Percentiles rank a stretch among this genome's conserved stretches.
Evolutionary conservation across 1,284 basidiomycete genomes (phyloP).

Genomic region (Pholiota adiposa): DNA sequence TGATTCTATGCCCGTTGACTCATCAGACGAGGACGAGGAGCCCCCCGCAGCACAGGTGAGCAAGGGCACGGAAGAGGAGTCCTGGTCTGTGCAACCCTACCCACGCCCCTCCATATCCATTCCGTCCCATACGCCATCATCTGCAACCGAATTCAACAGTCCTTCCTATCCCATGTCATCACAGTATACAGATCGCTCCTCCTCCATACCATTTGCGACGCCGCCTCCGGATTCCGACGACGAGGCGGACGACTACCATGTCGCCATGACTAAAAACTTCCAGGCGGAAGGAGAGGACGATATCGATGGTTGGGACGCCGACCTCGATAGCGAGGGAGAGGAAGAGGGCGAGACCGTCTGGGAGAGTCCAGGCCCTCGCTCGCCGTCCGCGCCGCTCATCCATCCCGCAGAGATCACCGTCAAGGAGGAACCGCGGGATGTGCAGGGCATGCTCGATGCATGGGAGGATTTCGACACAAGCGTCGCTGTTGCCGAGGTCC

Average conservation of each 20-base stretch:
- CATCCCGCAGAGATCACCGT: constrained; percentile 42
- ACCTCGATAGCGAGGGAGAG: constrained; percentile 50
- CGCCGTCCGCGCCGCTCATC: constrained; percentile 51
- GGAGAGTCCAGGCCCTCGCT: constrained; percentile 63
- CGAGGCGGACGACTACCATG: constrained; percentile 50
- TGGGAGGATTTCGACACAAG: constrained; percentile 63
- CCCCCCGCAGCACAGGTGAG: constrained; percentile 19
- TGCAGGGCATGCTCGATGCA: constrained; percentile 63
- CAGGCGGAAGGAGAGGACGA: constrained; percentile 25
- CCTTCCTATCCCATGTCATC: constrained; percentile 32
- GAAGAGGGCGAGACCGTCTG: constrained; percentile 47
- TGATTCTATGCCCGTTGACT: constrained; percentile 39
- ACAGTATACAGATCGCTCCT: constrained; percentile 43
- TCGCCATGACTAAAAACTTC: constrained; percentile 44
- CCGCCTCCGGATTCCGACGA: constrained; percentile 72
- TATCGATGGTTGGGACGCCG: constrained; percentile 39
- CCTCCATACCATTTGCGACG: constrained; percentile 58
- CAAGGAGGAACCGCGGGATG: constrained; percentile 63
- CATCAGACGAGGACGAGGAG: constrained; percentile 32
- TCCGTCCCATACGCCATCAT: constrained; percentile 52
- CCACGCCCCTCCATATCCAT: constrained; percentile 57
- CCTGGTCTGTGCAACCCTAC: constrained; percentile 46
- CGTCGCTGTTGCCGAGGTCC: constrained; percentile 41
- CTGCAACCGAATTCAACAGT: no score
- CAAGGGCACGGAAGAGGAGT: constrained; percentile 34